A percentile compares a stretch with the other conserved stretches of the same genome.
Conservation (phyloP, 768 basidiomycete species). For the Rhodotorula graminis region DNA sequence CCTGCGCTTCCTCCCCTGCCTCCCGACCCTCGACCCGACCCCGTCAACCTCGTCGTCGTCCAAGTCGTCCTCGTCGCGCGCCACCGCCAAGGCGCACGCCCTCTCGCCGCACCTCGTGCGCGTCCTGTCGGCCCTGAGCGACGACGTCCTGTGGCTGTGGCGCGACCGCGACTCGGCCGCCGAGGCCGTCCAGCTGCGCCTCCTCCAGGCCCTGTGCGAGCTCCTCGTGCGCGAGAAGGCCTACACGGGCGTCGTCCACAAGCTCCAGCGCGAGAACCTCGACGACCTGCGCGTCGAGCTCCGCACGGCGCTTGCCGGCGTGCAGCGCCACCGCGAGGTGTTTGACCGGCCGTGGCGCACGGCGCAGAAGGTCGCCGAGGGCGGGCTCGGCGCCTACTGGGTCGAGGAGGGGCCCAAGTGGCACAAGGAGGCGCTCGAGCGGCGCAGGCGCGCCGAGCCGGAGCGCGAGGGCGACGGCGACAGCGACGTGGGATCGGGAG, state of each 20-base stretch:
- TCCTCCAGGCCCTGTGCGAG: conserved; percentile 11
- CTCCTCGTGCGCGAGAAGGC: conserved; percentile 3
- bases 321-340: background rate
- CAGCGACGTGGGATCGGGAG: background rate
- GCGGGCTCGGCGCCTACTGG: background rate
- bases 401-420: background rate
- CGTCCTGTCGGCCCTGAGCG: conserved; percentile 5
- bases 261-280: background rate
- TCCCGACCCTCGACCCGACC: conserved; percentile 1
- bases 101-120: conserved; percentile 1
- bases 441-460: background rate
- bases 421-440: background rate
- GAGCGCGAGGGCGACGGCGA: background rate
- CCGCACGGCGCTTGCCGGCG: background rate
- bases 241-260: background rate
- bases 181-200: conserved; percentile 8
- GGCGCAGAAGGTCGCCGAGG: background rate
- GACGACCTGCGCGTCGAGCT: conserved; percentile 1
- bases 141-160: conserved; percentile 29
- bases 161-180: conserved; percentile 10
- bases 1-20: conserved; percentile 16
- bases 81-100: background rate
- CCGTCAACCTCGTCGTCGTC: background rate
- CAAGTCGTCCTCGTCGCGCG: background rate
- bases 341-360: conserved; percentile 12